A percentile compares a stretch with the other conserved stretches of the same genome.
Evolutionary conservation across 2,329 filamentous ascomycete species (phyloP).

Genomic region (Colletotrichum karsti): DNA sequence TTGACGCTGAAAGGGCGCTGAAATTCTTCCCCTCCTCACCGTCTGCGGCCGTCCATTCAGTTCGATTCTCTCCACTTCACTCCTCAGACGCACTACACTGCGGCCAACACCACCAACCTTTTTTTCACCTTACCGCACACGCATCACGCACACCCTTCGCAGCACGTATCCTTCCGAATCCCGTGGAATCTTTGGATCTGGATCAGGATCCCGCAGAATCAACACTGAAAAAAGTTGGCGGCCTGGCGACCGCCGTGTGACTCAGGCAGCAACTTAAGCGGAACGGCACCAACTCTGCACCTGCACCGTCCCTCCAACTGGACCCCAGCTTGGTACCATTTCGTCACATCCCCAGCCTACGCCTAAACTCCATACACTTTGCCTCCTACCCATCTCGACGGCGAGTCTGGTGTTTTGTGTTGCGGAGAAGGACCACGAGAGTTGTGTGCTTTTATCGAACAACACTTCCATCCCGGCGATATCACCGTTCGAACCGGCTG

Average conservation of each 20-base stretch:
- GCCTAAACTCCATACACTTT: background rate
- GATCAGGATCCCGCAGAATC: background rate
- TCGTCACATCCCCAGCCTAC: conserved; percentile 10
- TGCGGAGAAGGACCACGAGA: background rate
- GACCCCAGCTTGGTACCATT: conserved; percentile 24
- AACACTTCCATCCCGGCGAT: background rate
- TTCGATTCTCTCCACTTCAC: conserved; percentile 28
- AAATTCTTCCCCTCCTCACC: conserved; percentile 30
- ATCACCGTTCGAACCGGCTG: background rate
- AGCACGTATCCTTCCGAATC: conserved; percentile 21
- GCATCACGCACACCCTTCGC: conserved; percentile 11
- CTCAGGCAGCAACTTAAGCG: conserved; percentile 45
- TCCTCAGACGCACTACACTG: conserved; percentile 5
- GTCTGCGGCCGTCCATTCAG: conserved; percentile 21
- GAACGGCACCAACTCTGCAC: conserved; percentile 33
- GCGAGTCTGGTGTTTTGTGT: background rate
- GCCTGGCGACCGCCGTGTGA: conserved; percentile 24
- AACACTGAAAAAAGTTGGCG: background rate
- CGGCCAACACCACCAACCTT: conserved; percentile 8
- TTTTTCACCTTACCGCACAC: background rate
- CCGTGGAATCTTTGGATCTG: conserved; percentile 16
- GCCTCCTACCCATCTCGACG: background rate
- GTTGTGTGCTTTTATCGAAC: background rate
- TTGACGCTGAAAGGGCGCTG: conserved; percentile 28
- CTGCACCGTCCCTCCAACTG: conserved; percentile 21